Percentiles rank a stretch among this genome's conserved stretches.
Conservation (phyloP, 2,329 filamentous ascomycete genomes). For the Alternaria incomplexa region DNA sequence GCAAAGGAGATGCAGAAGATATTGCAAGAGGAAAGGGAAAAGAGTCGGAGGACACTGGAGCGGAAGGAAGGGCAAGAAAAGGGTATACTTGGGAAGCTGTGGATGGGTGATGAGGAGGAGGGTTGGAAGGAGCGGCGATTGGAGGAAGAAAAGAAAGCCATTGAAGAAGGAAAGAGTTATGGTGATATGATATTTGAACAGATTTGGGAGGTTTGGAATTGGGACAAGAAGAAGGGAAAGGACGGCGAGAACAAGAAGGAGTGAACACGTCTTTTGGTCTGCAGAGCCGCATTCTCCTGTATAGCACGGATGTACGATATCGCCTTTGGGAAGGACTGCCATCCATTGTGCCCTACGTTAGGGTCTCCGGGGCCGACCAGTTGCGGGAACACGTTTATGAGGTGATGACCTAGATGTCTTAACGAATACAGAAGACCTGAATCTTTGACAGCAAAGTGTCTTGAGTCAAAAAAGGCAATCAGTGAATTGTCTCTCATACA, state of each 20-base stretch:
- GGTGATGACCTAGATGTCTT: background rate
- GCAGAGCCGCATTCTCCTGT: background rate
- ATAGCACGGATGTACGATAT: conserved; percentile 5
- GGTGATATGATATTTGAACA: conserved; percentile 53
- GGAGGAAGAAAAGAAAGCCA: conserved; percentile 52
- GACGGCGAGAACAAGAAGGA: conserved; percentile 28
- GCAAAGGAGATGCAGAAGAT: conserved; percentile 41
- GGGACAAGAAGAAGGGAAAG: conserved; percentile 47
- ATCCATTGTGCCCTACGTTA: background rate
- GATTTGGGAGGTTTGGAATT: conserved; percentile 57
- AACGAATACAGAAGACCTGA: background rate
- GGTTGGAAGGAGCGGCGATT: conserved; percentile 55
- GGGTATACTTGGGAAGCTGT: conserved; percentile 42
- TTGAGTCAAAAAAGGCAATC: background rate
- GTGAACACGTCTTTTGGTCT: conserved; percentile 1
- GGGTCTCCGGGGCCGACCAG: background rate
- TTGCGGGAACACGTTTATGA: background rate
- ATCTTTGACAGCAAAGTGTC: background rate
- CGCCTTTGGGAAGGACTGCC: background rate
- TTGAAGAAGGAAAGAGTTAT: conserved; percentile 50
- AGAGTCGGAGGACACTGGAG: conserved; percentile 40
- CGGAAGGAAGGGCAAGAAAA: conserved; percentile 24
- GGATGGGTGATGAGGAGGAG: conserved; percentile 51
- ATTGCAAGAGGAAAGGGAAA: conserved; percentile 49
- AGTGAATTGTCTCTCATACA: background rate